Evolutionary conservation across 257 asterid species (phyloP).

Genomic region (Solanum peruvianum): DNA sequence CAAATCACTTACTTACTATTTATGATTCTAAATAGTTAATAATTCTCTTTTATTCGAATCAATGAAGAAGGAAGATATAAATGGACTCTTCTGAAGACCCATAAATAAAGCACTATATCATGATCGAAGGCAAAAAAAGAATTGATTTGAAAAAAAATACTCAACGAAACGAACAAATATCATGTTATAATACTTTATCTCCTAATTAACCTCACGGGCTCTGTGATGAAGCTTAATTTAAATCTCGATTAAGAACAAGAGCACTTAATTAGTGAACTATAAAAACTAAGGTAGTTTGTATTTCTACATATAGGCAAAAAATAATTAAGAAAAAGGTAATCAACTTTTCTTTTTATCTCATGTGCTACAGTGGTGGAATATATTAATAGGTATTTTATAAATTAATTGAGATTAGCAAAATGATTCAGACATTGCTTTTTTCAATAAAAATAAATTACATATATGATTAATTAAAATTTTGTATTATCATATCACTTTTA

Average conservation of each 20-base stretch:
- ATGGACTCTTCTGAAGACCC: neutral
- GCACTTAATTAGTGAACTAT: neutral
- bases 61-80: neutral
- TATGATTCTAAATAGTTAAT: neutral
- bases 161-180: rapidly evolving
- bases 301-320: neutral
- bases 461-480: neutral
- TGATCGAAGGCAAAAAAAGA: neutral
- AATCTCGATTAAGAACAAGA: neutral
- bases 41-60: neutral
- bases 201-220: neutral
- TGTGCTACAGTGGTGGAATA: neutral
- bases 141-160: neutral
- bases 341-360: neutral
- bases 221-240: neutral
- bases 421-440: neutral
- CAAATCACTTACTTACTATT: neutral
- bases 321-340: neutral
- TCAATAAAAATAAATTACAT: neutral
- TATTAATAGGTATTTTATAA: neutral
- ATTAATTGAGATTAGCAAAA: neutral
- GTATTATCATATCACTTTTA: neutral
- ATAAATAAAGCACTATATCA: neutral
- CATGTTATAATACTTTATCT: neutral
- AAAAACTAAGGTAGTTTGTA: neutral